Evolutionary conservation across 176 grass and related monocot species (phyloP).

Genomic region (Puccinellia tenuiflora): DNA sequence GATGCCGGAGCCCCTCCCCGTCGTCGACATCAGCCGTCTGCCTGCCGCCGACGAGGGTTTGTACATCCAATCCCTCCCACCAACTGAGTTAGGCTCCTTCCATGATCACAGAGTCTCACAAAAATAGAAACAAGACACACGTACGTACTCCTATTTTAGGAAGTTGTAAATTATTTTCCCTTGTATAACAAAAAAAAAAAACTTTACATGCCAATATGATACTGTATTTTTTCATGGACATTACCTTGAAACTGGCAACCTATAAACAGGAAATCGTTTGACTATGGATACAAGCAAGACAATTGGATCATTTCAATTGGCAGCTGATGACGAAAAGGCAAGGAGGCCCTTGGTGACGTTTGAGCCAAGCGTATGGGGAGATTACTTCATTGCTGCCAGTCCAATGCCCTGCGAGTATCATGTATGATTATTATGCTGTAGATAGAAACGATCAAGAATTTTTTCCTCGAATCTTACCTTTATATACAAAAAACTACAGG

Average conservation of each 20-base stretch:
- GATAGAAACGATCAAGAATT: background rate
- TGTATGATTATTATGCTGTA: background rate
- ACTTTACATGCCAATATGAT: background rate
- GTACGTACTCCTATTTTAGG: too few species aligned
- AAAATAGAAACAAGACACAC: too few species aligned
- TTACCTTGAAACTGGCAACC: background rate
- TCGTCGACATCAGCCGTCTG: too few species aligned
- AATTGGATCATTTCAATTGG: background rate
- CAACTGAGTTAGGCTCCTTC: too few species aligned
- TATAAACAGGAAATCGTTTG: background rate
- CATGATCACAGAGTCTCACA: too few species aligned
- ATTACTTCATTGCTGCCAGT: background rate
- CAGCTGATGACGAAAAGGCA: background rate
- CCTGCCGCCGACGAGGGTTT: too few species aligned
- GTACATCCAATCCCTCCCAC: too few species aligned
- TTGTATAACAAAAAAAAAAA: too few species aligned
- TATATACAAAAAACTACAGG: background rate
- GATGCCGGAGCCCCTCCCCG: too few species aligned
- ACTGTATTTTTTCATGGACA: background rate
- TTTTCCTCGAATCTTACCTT: background rate
- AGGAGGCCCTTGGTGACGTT: background rate
- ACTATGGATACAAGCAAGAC: background rate
- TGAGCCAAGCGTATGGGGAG: background rate
- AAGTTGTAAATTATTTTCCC: too few species aligned
- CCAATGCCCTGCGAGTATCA: background rate